A percentile compares a stretch with the other conserved stretches of the same genome.
Evolutionary conservation across 164 flowering plant species (phyloP).

Genomic region (Vitis rupestris): DNA sequence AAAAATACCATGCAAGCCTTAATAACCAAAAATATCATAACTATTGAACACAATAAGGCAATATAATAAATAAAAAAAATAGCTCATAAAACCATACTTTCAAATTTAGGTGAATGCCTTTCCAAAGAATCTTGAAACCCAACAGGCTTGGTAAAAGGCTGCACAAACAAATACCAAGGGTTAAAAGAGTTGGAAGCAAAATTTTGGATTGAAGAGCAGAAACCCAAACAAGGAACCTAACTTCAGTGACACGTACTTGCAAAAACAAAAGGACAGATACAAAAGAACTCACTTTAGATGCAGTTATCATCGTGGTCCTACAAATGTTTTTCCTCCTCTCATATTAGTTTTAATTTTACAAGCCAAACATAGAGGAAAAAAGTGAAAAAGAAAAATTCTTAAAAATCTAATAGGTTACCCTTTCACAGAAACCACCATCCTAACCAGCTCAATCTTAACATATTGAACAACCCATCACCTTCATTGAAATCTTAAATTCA

Average conservation of each 20-base stretch:
- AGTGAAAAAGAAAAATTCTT: not conserved
- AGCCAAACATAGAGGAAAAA: not conserved
- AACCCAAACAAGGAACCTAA: not conserved
- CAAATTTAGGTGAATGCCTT: conserved; percentile 3
- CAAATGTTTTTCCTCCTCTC: too few species aligned
- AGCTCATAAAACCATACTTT: conserved; percentile 15
- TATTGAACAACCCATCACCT: too few species aligned
- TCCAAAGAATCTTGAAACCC: conserved; percentile 10
- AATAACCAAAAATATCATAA: not conserved
- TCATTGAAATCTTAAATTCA: too few species aligned
- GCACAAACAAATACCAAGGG: conserved; percentile 5
- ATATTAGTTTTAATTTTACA: too few species aligned
- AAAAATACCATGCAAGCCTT: not conserved
- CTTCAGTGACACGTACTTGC: not conserved
- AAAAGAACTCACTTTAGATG: too few species aligned
- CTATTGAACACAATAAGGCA: not conserved
- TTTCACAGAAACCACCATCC: too few species aligned
- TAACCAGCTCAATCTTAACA: too few species aligned
- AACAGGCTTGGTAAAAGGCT: conserved; percentile 14
- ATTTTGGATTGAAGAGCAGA: too few species aligned
- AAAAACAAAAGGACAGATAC: not conserved
- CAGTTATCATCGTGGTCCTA: too few species aligned
- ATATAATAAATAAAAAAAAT: not conserved
- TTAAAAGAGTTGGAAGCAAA: not conserved
- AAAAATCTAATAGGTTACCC: too few species aligned